These are phyloP conservation scores for Akanthomyces muscarius DNA, from an alignment of 2,329 filamentous ascomycete genomes.

Conservation along the genomic window DNA sequence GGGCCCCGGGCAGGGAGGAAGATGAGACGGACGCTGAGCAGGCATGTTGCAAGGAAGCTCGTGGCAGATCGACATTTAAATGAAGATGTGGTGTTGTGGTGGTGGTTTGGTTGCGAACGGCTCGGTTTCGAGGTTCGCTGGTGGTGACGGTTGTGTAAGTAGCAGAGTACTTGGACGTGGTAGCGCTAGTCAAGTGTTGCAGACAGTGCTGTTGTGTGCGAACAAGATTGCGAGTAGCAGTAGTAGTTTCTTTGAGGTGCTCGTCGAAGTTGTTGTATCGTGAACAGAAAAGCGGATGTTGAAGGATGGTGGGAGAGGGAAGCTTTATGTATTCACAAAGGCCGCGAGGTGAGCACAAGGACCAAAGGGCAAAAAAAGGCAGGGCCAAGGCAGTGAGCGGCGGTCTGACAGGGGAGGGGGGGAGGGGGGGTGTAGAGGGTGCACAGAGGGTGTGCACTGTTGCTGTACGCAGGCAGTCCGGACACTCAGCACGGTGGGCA, in stretches of 20 bases:
- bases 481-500: not conserved
- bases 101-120: slow-evolving; percentile 19
- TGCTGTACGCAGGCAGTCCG: too few relatives aligned
- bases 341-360: slow-evolving; percentile 4
- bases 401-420: slow-evolving; percentile 8
- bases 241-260: not conserved
- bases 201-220: not conserved
- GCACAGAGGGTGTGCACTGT: not conserved
- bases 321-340: slow-evolving; percentile 16
- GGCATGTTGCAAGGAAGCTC: slow-evolving; percentile 40
- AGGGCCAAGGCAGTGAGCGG: slow-evolving; percentile 8
- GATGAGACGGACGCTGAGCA: slow-evolving; percentile 59
- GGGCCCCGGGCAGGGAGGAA: slow-evolving; percentile 64
- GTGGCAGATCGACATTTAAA: slow-evolving; percentile 19
- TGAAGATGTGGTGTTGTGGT: slow-evolving; percentile 14
- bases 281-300: not conserved
- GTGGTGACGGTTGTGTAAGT: slow-evolving; percentile 1
- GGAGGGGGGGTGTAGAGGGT: not conserved
- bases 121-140: slow-evolving; percentile 3
- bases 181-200: not conserved
- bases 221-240: not conserved
- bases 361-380: slow-evolving; percentile 3
- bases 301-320: slow-evolving; percentile 8
- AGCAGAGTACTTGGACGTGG: not conserved
- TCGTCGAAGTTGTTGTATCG: slow-evolving; percentile 5